Evolutionary conservation across 2,329 filamentous ascomycete species (phyloP).

Genomic region (Bimuria novae-zelandiae): DNA sequence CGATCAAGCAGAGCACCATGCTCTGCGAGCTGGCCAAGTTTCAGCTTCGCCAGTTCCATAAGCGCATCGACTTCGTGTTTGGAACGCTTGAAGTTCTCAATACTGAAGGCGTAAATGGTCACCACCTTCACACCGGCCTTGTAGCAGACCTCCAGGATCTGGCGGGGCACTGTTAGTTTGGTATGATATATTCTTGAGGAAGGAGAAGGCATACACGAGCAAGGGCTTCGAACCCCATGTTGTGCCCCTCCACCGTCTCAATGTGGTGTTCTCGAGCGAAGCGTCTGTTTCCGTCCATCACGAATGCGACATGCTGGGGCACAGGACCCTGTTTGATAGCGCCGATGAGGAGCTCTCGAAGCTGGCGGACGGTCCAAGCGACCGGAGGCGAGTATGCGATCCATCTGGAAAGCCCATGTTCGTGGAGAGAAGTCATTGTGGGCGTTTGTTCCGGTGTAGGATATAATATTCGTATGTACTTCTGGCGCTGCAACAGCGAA

Average conservation of each 20-base stretch:
- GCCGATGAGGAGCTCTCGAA: conserved; percentile 85
- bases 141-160: conserved; percentile 96
- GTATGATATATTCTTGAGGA: neutral
- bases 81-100: conserved; percentile 97
- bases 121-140: conserved; percentile 96
- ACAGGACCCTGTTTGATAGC: conserved; percentile 88
- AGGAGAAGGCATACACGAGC: conserved; percentile 68
- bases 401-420: conserved; percentile 71
- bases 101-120: conserved; percentile 97
- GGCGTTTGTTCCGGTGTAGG: conserved; percentile 21
- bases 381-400: conserved; percentile 85
- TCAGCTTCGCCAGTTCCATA: conserved; percentile 97
- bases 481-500: conserved; percentile 2
- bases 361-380: conserved; percentile 80
- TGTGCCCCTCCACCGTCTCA: conserved; percentile 95
- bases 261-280: conserved; percentile 90
- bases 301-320: conserved; percentile 95
- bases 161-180: conserved; percentile 39
- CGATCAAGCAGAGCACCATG: conserved; percentile 92
- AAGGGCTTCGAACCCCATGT: conserved; percentile 92
- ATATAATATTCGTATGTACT: conserved; percentile 15
- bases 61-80: conserved; percentile 95
- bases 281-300: conserved; percentile 97
- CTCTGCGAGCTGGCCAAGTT: conserved; percentile 86
- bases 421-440: conserved; percentile 57